These are phyloP conservation scores for Pythium phragmiticola DNA, from an alignment of 352 stramenopile genomes.

Conservation along the genomic window DNA sequence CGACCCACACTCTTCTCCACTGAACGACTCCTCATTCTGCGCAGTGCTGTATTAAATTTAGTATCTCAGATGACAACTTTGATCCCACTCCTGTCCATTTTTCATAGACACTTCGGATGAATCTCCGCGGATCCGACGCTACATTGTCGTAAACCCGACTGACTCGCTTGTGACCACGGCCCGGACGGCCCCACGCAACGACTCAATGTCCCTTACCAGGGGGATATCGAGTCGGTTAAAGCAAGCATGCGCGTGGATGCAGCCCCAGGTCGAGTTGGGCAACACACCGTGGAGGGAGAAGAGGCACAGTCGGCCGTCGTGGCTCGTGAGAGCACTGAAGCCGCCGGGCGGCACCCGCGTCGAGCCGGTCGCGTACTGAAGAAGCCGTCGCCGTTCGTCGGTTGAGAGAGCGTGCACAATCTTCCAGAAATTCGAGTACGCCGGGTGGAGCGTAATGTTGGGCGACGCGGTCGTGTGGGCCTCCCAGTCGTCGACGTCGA, in stretches of 20 bases:
- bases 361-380: constrained; percentile 37
- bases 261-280: constrained; percentile 7
- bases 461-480: constrained; percentile 47
- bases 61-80: too few relatives aligned
- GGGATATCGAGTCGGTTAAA: constrained; percentile 84
- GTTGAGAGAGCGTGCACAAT: constrained; percentile 54
- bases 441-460: constrained; percentile 15
- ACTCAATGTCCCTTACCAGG: constrained; percentile 5
- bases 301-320: constrained; percentile 27
- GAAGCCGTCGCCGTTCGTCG: constrained; percentile 32
- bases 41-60: too few relatives aligned
- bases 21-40: too few relatives aligned
- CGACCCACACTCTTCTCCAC: too few relatives aligned
- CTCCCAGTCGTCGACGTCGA: constrained; percentile 92
- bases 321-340: constrained; percentile 26
- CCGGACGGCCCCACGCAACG: constrained; percentile 14
- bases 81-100: too few relatives aligned
- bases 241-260: constrained; percentile 36
- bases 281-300: constrained; percentile 32
- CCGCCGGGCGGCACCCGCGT: constrained; percentile 21
- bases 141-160: constrained; percentile 20
- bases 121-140: background rate
- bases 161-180: constrained; percentile 14
- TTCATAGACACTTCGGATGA: too few relatives aligned
- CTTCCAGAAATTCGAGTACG: constrained; percentile 26